Evolutionary conservation across 352 stramenopile species (phyloP), one percentile per base, ranked within the genome.

Genomic region (Pythium folliculosum): DNA sequence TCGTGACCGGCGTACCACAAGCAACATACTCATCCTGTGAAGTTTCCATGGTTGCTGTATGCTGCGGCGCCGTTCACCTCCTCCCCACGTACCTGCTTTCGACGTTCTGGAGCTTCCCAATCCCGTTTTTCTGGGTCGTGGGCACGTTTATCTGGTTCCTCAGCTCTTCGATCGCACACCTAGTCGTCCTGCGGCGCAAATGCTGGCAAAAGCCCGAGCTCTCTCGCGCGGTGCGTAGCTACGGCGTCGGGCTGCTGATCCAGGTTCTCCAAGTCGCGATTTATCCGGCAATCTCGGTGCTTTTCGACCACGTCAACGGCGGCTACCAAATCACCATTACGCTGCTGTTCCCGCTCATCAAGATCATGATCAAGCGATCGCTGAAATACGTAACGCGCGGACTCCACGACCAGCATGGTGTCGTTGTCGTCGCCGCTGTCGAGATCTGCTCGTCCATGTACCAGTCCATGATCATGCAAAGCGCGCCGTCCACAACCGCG

Each of bases 391-490:
- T 19, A 0, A 71, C 65, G 4, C 40, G 32, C 5, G 22, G 21
- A 9, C 44, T 71, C 40, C 27, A 55, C 5, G 65, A 71, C 57
- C 22, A 60, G 21, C 55, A 50, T 17, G 35, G 52, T 49, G 37
- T 43, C 19, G 69, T 71, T 17, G 60, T 51, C 5, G 59, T 75
- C 9, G 47, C 32, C 0, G 69, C 37, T 7, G 49, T 75, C 21
- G 69, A 75, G 57, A 60, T 75, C 17, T 65, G 59, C 23, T 25
- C 69, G 25, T 68, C 69, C 21, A 16, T 75, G 50, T 75, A 75
- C 49, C 69, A 75, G 51, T 65, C 63, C 14, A 71, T 71, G 57
- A 69, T 75, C 50, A 64, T 75, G 57, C 69, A 75, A 52, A 70
- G 16, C 16, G 48, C 68, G 22, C 60, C 68, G 19, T 70, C 61